Conservation (phyloP, 2,329 filamentous ascomycete species). For the Clarireedia paspali region DNA sequence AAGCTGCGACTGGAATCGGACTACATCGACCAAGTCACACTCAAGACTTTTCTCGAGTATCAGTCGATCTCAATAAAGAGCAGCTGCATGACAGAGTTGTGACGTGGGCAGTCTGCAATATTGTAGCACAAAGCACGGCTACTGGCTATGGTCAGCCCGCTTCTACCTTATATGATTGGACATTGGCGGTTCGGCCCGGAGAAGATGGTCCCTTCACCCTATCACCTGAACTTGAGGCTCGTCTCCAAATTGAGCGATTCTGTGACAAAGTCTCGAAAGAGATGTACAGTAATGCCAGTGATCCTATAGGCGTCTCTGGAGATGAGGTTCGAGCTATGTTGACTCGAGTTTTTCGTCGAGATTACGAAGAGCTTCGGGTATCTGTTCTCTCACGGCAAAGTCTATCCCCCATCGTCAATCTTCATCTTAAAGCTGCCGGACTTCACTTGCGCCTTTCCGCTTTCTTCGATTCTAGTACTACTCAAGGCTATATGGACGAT, state of each 20-base stretch:
- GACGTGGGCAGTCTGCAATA: constrained; percentile 81
- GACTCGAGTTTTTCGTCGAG: constrained; percentile 58
- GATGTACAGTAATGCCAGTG: constrained; percentile 71
- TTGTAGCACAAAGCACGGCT: constrained; percentile 74
- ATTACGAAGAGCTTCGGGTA: constrained; percentile 55
- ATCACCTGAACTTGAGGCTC: constrained; percentile 55
- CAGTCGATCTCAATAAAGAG: constrained; percentile 67
- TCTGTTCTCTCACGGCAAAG: constrained; percentile 48
- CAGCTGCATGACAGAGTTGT: constrained; percentile 71
- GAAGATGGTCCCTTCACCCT: constrained; percentile 53
- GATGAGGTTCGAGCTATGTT: constrained; percentile 60
- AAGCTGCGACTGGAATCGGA: constrained; percentile 75
- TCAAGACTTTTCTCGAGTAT: constrained; percentile 73
- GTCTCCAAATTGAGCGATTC: constrained; percentile 66
- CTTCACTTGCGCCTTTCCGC: constrained; percentile 71
- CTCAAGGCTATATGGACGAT: constrained; percentile 64
- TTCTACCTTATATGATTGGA: constrained; percentile 71
- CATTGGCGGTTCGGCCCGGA: constrained; percentile 52
- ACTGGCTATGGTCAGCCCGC: constrained; percentile 79
- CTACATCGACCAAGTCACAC: constrained; percentile 74
- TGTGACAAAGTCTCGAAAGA: constrained; percentile 72
- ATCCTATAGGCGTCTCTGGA: constrained; percentile 60
- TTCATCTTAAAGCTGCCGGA: constrained; percentile 65
- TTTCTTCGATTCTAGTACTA: constrained; percentile 72
- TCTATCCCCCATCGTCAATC: constrained; percentile 49